phyloP scores from a whole-genome alignment of 2,329 filamentous ascomycete species.

The Colletotrichum shisoi region DNA sequence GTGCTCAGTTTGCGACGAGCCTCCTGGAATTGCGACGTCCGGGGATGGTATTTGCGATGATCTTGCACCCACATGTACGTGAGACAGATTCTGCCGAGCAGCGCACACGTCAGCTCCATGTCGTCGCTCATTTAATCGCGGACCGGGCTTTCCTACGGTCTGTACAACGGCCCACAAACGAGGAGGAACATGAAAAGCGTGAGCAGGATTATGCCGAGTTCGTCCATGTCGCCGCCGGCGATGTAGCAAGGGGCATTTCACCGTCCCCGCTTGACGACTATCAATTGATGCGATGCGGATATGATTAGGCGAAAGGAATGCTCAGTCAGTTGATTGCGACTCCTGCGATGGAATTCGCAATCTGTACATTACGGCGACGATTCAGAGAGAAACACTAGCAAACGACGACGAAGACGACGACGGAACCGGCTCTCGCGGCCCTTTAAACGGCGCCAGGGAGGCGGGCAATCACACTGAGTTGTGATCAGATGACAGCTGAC shows the following conservation, averaged over 20 bases:
- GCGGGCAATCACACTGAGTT: background rate
- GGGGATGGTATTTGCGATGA: conserved; percentile 37
- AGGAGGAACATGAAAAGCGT: conserved; percentile 32
- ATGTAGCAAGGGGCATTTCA: conserved; percentile 16
- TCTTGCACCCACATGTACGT: conserved; percentile 30
- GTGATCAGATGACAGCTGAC: conserved; percentile 2
- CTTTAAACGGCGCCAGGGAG: background rate
- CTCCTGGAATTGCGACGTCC: conserved; percentile 31
- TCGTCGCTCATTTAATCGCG: conserved; percentile 6
- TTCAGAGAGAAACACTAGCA: background rate
- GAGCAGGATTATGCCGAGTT: conserved; percentile 35
- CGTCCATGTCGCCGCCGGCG: conserved; percentile 21
- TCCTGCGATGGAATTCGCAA: background rate
- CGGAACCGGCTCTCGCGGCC: background rate
- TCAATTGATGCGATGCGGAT: background rate
- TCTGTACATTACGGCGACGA: background rate
- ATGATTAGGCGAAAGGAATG: background rate
- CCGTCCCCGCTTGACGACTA: background rate
- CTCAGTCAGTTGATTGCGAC: background rate
- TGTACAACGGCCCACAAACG: conserved; percentile 29
- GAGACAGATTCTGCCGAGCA: conserved; percentile 14
- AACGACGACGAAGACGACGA: too few relatives aligned
- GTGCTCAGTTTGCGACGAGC: conserved; percentile 46
- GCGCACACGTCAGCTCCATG: conserved; percentile 21
- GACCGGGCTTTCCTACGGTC: conserved; percentile 24